Evolutionary conservation across 2,329 filamentous ascomycete species (phyloP).

Genomic region (Colletotrichum lentis): DNA sequence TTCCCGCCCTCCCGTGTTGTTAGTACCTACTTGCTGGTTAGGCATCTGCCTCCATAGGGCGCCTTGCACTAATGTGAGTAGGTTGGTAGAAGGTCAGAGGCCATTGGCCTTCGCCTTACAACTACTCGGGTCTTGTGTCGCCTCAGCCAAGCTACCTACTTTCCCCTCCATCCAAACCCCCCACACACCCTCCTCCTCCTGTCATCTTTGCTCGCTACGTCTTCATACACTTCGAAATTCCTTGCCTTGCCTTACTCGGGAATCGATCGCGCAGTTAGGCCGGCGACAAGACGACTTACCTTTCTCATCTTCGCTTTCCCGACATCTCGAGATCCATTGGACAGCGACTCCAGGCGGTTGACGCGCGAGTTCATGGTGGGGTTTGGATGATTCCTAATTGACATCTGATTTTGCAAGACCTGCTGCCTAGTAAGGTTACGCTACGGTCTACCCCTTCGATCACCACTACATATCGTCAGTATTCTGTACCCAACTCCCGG

Average conservation of each 20-base stretch:
- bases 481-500: background rate
- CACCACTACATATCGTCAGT: background rate
- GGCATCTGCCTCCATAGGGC: background rate
- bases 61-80: background rate
- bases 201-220: background rate
- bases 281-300: background rate
- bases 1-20: background rate
- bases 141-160: background rate
- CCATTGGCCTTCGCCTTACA: background rate
- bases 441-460: constrained; percentile 2
- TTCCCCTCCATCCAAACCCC: constrained; percentile 1
- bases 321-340: background rate
- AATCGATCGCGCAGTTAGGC: background rate
- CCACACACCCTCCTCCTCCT: background rate
- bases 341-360: background rate
- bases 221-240: too few relatives aligned
- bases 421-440: constrained; percentile 36
- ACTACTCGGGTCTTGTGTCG: background rate
- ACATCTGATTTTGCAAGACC: constrained; percentile 25
- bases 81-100: background rate
- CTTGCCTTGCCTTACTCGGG: background rate
- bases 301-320: background rate
- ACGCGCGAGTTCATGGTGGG: background rate
- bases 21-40: background rate
- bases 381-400: background rate